Base-by-base conservation (phyloP, 108 stramenopile species). In the Discostella stelligeroides region DNA sequence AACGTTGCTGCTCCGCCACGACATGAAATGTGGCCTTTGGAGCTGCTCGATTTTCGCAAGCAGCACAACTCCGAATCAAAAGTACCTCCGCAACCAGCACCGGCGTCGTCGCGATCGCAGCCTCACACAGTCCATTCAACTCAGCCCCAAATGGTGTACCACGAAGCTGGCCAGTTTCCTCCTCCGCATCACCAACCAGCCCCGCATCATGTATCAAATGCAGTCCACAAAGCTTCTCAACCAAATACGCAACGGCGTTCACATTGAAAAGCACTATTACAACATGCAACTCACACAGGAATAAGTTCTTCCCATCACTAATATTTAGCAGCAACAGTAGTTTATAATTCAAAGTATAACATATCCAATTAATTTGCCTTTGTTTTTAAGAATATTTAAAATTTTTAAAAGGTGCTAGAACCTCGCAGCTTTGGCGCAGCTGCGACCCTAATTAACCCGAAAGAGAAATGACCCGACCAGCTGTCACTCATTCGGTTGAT, bases 11-110 rank as follows among this genome's bases (percentile, higher is more conserved):
- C 87, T 18, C 68, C 85, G 0, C 70, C 76, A 14, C 50, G 87
- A 42, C 72, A 85, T 21, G 88, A 89, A 62, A 88, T 89, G 87
- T 92, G 91, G 91, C 91, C 91, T 11, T 74, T 92, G 13, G 85
- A 89, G 58, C 67, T 92, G 66, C 74, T 92, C 14, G 88, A 89
- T 62, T 63, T 70, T 18, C 69, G 82, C 14, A 86, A 89, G 28
- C 87, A 85, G 63, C 84, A 90, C 59, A 69, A 39, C 20, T 28
- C 25, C 45, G 20, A 57, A 39, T 0, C 56, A 47, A 48, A 70
- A 41, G 58, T 60, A 56, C 5, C 56, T 30, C 46, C 43, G 20
- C 54, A 69, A 30, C 53, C 40, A 41, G 15, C 29, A 21, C 68
- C 42, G 20, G 54, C 54, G 30, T 29, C 54, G 37, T 57, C 56